Base-by-base conservation (phyloP, 257 asterid genomes). In the Oldenlandia corymbosa region DNA sequence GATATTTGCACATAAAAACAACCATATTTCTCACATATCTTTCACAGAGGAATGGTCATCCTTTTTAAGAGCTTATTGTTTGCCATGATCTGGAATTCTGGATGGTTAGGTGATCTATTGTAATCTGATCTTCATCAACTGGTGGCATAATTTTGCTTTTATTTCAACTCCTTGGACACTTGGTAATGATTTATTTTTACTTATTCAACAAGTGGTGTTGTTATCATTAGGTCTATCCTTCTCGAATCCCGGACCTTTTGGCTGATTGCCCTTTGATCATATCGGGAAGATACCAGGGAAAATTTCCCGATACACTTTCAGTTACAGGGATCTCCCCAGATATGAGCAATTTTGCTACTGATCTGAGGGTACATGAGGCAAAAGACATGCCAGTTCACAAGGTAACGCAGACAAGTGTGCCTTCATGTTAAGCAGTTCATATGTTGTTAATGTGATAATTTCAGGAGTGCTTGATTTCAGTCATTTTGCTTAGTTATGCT, bases 201-300 rank as follows among this genome's bases (percentile, higher is more conserved):
- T 23, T 10, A 9, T 12, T 31, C 9, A 67, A 30, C 21, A 67
- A 65, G 16, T 24, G 7, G 31, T 62, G 32, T 37, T 10, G 31
- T 53, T 26, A 55, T 52, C 54, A 16, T 32, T 75, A 90, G 99
- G 97, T 93, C 68, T 85, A 77, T 73, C 97, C 97, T 54, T 71
- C 85, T 69, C 84, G 72, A 81, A 75, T 85, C 65, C 96, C 94
- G 21, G 99, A 93, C 73, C 80, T 93, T 71, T 93, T 96, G 28
- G 84, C 85, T 27, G 87, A 72, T 68, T 71, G 92, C 72, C 94
- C 90, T 66, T 74, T 87, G 84, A 76, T 93, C 67, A 56, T 93
- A 75, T 83, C 90, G 21, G 97, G 97, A 69, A 84, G 97, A 79
- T 93, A 87, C 72, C 85, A 59, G 3, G 99, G 99, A 66, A 68